phyloP scores from a whole-genome alignment of 331 rosid genomes.

The Pyrus hybrid region DNA sequence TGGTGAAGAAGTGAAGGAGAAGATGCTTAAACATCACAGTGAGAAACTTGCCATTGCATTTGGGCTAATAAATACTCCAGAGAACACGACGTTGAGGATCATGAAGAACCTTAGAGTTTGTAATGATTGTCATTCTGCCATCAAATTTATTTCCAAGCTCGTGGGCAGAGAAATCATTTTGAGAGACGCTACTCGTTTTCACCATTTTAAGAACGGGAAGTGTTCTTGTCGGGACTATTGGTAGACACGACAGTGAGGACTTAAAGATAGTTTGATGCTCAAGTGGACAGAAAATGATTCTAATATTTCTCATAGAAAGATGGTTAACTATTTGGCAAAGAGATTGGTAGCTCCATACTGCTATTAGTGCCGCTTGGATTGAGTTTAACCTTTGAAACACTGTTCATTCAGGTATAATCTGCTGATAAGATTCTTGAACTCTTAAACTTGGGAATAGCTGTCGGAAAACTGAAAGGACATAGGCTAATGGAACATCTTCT shows the following conservation, averaged over 20 bases:
- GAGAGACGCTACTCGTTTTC: conserved; percentile 73
- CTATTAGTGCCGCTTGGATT: not conserved
- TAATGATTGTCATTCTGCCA: conserved; percentile 74
- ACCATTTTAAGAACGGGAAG: conserved; percentile 66
- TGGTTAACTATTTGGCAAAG: not conserved
- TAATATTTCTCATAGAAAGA: not conserved
- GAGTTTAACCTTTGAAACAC: not conserved
- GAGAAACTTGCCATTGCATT: conserved; percentile 85
- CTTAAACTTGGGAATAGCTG: conserved; percentile 54
- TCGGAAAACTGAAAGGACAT: conserved; percentile 55
- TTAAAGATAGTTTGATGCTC: not conserved
- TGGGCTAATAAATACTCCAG: conserved; percentile 66
- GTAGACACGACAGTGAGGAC: conserved; percentile 24
- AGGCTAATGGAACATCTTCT: conserved; percentile 57
- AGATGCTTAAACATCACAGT: conserved; percentile 62
- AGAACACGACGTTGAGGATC: conserved; percentile 47
- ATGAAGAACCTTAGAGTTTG: conserved; percentile 89
- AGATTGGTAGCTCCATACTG: conserved; percentile 51
- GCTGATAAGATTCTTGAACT: conserved; percentile 64
- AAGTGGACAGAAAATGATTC: not conserved
- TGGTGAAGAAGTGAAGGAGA: conserved; percentile 37
- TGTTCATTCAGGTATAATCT: conserved; percentile 40
- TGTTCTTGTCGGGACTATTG: conserved; percentile 84
- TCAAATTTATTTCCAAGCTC: conserved; percentile 75
- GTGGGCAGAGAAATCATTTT: conserved; percentile 67